Evolutionary conservation across 805 yeast species (phyloP).

Genomic region (Ogataea methanolica): DNA sequence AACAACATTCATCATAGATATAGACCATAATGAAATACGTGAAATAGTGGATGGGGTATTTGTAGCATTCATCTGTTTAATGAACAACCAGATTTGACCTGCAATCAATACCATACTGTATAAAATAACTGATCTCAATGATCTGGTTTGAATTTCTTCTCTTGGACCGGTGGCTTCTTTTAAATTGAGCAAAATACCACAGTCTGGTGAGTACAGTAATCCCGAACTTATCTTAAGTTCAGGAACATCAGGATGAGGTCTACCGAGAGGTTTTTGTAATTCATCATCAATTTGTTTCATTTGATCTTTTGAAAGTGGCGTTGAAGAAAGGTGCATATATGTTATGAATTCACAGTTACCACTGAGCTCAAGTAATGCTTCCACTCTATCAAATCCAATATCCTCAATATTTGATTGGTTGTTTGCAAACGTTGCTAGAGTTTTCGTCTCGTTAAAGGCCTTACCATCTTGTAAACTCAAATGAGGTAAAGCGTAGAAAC

Average conservation of each 20-base stretch:
- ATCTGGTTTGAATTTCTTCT: constrained; percentile 39
- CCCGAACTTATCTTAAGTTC: constrained; percentile 48
- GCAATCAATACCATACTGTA: constrained; percentile 42
- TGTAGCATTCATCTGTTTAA: constrained; percentile 66
- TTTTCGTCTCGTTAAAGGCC: constrained; percentile 41
- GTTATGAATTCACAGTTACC: constrained; percentile 65
- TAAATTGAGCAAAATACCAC: constrained; percentile 55
- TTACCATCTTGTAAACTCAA: constrained; percentile 36
- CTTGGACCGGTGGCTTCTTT: constrained; percentile 48
- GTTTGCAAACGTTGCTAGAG: constrained; percentile 38
- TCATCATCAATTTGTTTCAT: constrained; percentile 67
- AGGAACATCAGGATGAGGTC: constrained; percentile 65
- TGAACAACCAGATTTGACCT: constrained; percentile 50
- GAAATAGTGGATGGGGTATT: constrained; percentile 79
- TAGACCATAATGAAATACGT: constrained; percentile 63
- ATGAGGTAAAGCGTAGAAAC: constrained; percentile 59
- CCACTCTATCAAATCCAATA: constrained; percentile 33
- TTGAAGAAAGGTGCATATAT: constrained; percentile 65
- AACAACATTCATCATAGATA: constrained; percentile 56
- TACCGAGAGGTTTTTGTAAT: constrained; percentile 66
- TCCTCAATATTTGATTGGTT: constrained; percentile 39
- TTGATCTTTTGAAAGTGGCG: constrained; percentile 48
- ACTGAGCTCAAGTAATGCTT: constrained; percentile 27
- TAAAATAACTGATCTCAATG: constrained; percentile 38
- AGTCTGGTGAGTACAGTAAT: constrained; percentile 81